Evolutionary conservation across 345 rosid genomes (phyloP).

Genomic region (Kandelia obovata): DNA sequence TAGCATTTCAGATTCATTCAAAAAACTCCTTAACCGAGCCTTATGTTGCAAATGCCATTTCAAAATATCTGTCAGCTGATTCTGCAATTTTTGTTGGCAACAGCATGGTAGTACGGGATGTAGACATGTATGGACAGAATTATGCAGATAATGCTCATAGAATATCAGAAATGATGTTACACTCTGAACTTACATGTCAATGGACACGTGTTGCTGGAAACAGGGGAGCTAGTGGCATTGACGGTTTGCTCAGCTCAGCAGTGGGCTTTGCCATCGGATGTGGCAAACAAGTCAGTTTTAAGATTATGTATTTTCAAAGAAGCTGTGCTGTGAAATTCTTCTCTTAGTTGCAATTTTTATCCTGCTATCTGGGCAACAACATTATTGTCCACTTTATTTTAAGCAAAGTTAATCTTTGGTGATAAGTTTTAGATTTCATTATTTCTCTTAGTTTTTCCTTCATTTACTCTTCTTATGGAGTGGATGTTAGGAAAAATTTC

Average conservation of each 20-base stretch:
- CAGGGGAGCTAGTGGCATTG: constrained; percentile 99
- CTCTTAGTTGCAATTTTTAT: not conserved
- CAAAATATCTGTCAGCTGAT: constrained; percentile 51
- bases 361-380: not conserved
- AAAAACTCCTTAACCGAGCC: constrained; percentile 74
- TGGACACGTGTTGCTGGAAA: constrained; percentile 77
- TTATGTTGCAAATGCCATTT: constrained; percentile 60
- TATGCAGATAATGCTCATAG: constrained; percentile 26
- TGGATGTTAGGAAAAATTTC: too few relatives aligned
- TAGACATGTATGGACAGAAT: constrained; percentile 77
- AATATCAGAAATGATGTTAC: constrained; percentile 36
- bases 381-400: not conserved
- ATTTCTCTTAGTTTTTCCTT: too few relatives aligned
- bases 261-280: constrained; percentile 88
- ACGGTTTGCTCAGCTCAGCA: constrained; percentile 92
- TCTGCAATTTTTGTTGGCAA: constrained; percentile 87
- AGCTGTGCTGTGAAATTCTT: not conserved
- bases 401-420: not conserved
- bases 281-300: constrained; percentile 60
- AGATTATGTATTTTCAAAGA: not conserved
- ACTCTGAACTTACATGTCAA: constrained; percentile 46
- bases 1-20: constrained; percentile 62
- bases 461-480: too few relatives aligned
- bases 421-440: not conserved
- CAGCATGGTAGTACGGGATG: constrained; percentile 95